Evolutionary conservation across 495 filamentous ascomycete genomes (phyloP).

Genomic region (Penicillium goetzii): DNA sequence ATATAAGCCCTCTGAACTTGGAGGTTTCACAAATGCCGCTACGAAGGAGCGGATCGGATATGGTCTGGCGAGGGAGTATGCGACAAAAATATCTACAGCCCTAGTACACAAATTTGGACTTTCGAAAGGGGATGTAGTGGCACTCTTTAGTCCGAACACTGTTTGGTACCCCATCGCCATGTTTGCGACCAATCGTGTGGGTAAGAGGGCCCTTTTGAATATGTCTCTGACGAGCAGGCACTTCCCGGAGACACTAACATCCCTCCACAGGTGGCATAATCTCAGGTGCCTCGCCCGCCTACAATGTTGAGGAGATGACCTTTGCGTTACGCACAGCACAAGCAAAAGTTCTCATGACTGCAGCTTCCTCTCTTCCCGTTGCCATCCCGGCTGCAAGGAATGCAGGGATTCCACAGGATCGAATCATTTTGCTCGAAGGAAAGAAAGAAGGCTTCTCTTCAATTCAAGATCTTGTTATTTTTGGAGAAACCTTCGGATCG

Average conservation of each 20-base stretch:
- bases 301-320: conserved; percentile 65
- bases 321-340: conserved; percentile 58
- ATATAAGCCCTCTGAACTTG: conserved; percentile 39
- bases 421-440: conserved; percentile 61
- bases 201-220: conserved; percentile 14
- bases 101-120: conserved; percentile 57
- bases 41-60: conserved; percentile 61
- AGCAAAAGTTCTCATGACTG: conserved; percentile 60
- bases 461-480: conserved; percentile 52
- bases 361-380: conserved; percentile 51
- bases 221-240: no score
- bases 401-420: conserved; percentile 52
- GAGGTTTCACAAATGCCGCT: conserved; percentile 57
- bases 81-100: conserved; percentile 59
- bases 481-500: conserved; percentile 41
- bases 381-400: conserved; percentile 55
- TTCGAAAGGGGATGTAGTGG: conserved; percentile 51
- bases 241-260: neutral
- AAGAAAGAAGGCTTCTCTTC: conserved; percentile 49
- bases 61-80: conserved; percentile 51
- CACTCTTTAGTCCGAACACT: conserved; percentile 60
- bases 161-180: conserved; percentile 66
- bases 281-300: conserved; percentile 61
- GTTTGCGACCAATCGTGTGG: conserved; percentile 53
- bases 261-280: conserved; percentile 47